A percentile compares a stretch with the other conserved stretches of the same genome.
These are phyloP conservation scores for Kluyveromyces siamensis DNA, from an alignment of 805 yeast species.

Conservation along the genomic window DNA sequence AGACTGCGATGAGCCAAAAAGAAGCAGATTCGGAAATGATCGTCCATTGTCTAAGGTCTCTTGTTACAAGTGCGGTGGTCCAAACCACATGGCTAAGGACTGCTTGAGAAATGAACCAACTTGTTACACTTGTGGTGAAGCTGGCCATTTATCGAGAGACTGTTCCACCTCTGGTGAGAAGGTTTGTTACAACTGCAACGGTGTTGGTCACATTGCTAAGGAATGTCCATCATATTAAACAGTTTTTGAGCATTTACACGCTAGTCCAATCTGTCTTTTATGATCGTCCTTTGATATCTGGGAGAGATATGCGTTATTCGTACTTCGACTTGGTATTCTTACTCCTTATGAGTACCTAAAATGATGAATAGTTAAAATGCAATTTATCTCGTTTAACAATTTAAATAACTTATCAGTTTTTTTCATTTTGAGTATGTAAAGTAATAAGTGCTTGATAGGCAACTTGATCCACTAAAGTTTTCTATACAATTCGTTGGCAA, in stretches of 20 bases:
- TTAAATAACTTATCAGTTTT: not conserved
- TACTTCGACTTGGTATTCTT: not conserved
- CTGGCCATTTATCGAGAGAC: constrained; percentile 83
- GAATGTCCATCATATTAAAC: constrained; percentile 41
- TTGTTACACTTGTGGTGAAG: constrained; percentile 88
- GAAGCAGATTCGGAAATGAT: constrained; percentile 12
- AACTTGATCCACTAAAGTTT: not conserved
- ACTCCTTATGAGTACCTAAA: not conserved
- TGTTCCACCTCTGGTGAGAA: constrained; percentile 52
- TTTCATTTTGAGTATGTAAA: not conserved
- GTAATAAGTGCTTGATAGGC: not conserved
- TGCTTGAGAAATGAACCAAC: constrained; percentile 69
- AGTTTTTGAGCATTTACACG: not conserved
- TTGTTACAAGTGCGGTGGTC: constrained; percentile 88
- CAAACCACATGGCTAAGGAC: constrained; percentile 88
- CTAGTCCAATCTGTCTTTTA: too few species aligned
- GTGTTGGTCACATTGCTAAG: constrained; percentile 78
- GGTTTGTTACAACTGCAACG: constrained; percentile 40
- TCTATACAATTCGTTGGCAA: constrained; percentile 56
- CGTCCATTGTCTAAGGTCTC: constrained; percentile 31
- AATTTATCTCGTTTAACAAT: not conserved
- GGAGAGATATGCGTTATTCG: not conserved
- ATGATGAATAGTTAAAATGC: not conserved
- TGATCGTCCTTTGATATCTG: not conserved
- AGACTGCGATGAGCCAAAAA: constrained; percentile 51